A percentile compares a stretch with the other conserved stretches of the same genome.
Evolutionary conservation across 2,329 filamentous ascomycete genomes (phyloP).

Genomic region (Metarhizium robertsii): DNA sequence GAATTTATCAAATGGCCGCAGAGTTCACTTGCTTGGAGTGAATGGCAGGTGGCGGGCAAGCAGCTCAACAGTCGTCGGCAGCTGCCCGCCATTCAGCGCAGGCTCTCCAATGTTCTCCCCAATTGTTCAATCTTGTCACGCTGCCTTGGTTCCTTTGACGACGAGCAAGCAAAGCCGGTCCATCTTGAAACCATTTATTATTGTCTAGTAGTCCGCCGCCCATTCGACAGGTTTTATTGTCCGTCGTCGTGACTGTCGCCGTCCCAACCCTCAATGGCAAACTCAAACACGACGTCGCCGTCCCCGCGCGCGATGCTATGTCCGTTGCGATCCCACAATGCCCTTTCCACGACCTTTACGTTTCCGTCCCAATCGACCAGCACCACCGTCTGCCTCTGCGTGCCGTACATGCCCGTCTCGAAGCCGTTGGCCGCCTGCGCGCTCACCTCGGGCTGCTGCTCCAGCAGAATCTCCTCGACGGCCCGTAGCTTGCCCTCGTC

Average conservation of each 20-base stretch:
- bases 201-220: background rate
- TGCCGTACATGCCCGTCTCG: constrained; percentile 53
- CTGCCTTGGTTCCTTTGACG: background rate
- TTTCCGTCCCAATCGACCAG: constrained; percentile 55
- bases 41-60: background rate
- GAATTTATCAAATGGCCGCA: background rate
- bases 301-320: constrained; percentile 42
- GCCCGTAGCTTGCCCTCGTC: constrained; percentile 26
- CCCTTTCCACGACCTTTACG: constrained; percentile 49
- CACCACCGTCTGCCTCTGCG: constrained; percentile 54
- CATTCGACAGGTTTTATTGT: background rate
- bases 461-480: constrained; percentile 25
- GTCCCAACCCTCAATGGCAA: constrained; percentile 45
- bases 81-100: background rate
- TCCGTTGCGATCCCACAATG: constrained; percentile 50
- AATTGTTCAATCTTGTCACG: too few species aligned
- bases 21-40: background rate
- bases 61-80: background rate
- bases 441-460: constrained; percentile 28
- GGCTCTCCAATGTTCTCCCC: too few species aligned
- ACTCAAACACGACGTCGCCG: constrained; percentile 47
- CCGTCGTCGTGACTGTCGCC: background rate
- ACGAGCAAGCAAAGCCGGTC: background rate
- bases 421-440: constrained; percentile 27
- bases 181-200: background rate